These are phyloP conservation scores for Boeremia exigua DNA, from an alignment of 2,329 filamentous ascomycete genomes.

Conservation along the genomic window DNA sequence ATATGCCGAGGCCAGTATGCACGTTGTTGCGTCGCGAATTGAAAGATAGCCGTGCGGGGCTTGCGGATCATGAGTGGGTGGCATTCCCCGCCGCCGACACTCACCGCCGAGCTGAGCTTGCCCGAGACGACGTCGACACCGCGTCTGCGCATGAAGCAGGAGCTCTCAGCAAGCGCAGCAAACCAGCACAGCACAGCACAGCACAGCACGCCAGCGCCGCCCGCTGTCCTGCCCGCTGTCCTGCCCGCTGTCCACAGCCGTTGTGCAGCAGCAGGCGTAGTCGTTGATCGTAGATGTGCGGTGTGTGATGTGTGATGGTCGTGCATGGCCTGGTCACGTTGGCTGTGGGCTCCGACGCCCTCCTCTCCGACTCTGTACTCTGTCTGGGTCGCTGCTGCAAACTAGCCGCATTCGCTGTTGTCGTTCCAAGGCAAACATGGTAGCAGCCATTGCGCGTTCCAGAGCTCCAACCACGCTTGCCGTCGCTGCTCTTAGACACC, in stretches of 20 bases:
- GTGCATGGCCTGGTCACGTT: slow-evolving; percentile 30
- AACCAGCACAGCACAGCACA: too few relatives aligned
- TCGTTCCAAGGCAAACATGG: slow-evolving; percentile 13
- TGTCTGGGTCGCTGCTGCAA: not conserved
- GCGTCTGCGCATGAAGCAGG: not conserved
- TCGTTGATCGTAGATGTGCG: too few relatives aligned
- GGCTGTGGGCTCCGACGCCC: not conserved
- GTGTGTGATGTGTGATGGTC: slow-evolving; percentile 22
- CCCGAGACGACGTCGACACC: slow-evolving; percentile 1
- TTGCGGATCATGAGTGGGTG: slow-evolving; percentile 6
- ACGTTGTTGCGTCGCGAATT: slow-evolving; percentile 1
- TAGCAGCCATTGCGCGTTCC: not conserved
- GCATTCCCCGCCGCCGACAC: slow-evolving; percentile 5
- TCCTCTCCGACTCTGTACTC: too few relatives aligned
- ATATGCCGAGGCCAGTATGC: slow-evolving; percentile 7
- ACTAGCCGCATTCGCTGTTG: slow-evolving; percentile 13
- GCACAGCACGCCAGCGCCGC: too few relatives aligned
- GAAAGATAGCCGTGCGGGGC: slow-evolving; percentile 9
- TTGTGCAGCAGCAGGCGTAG: too few relatives aligned
- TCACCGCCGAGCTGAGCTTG: not conserved
- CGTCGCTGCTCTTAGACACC: not conserved
- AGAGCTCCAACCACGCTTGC: not conserved
- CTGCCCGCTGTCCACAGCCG: too few relatives aligned
- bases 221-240: too few relatives aligned
- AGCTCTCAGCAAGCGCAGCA: too few relatives aligned